phyloP scores from a whole-genome alignment of 805 yeast species.

The Candida andamanensis region DNA sequence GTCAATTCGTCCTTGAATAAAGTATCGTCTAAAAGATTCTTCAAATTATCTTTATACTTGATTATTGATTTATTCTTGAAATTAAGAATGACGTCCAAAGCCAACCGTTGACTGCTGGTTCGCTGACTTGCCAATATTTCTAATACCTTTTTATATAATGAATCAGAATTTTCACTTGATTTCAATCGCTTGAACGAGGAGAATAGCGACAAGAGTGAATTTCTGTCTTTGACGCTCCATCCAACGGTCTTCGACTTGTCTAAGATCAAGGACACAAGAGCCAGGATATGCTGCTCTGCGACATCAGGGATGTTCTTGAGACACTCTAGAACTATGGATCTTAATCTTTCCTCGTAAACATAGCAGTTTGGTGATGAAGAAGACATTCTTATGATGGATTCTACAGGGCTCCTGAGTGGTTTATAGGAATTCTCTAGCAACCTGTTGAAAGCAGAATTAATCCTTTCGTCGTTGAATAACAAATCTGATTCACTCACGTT shows the following conservation, averaged over 20 bases:
- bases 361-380: too few relatives aligned
- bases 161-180: constrained; percentile 46
- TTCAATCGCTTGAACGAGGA: constrained; percentile 60
- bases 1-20: constrained; percentile 81
- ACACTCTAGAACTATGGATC: constrained; percentile 55
- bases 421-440: constrained; percentile 17
- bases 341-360: constrained; percentile 40
- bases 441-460: constrained; percentile 35
- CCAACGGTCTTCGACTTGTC: constrained; percentile 20
- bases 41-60: constrained; percentile 69
- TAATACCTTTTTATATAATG: constrained; percentile 50
- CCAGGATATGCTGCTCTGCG: constrained; percentile 60
- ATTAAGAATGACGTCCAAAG: constrained; percentile 64
- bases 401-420: constrained; percentile 26
- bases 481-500: constrained; percentile 4
- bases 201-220: constrained; percentile 55
- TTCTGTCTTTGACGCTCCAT: constrained; percentile 52
- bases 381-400: constrained; percentile 35
- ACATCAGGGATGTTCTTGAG: constrained; percentile 55
- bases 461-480: constrained; percentile 43
- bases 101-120: constrained; percentile 61
- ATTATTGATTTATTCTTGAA: constrained; percentile 54
- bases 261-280: constrained; percentile 55
- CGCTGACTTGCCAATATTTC: constrained; percentile 57
- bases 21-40: constrained; percentile 73